Conservation (phyloP, 148 eudicot genomes). For the Arctostaphylos glauca region DNA sequence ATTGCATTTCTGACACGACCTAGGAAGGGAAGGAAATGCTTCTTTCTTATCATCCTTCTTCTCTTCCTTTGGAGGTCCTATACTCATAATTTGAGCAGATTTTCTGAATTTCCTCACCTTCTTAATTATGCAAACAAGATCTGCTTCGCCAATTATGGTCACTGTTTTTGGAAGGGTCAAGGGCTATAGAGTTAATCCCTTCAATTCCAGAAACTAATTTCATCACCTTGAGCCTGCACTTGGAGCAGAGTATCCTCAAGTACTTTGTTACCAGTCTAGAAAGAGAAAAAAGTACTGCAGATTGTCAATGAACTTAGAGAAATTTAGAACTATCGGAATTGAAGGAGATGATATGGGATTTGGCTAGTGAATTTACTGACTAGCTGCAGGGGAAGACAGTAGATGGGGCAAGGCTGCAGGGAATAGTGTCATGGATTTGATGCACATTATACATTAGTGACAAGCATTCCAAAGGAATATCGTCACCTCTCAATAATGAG, state of each 20-base stretch:
- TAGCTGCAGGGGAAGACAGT: background rate
- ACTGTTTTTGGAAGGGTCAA: conserved; percentile 29
- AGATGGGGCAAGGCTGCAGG: background rate
- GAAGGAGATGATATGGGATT: background rate
- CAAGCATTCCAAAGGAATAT: too few relatives aligned
- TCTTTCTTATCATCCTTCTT: conserved; percentile 33
- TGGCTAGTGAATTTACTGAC: background rate
- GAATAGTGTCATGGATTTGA: background rate
- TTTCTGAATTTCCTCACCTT: conserved; percentile 36
- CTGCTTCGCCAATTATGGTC: conserved; percentile 31
- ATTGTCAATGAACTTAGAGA: conserved; percentile 1
- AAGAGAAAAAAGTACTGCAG: background rate
- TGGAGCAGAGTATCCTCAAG: conserved; percentile 21
- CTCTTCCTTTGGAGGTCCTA: conserved; percentile 34
- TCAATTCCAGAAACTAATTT: conserved; percentile 27
- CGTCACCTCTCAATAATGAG: too few relatives aligned
- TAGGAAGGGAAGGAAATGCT: conserved; percentile 4
- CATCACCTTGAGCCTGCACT: conserved; percentile 37
- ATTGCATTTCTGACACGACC: conserved; percentile 28
- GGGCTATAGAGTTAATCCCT: conserved; percentile 32
- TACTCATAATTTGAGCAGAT: conserved; percentile 25
- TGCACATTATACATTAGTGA: background rate
- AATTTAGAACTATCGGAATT: background rate
- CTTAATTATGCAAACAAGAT: conserved; percentile 31
- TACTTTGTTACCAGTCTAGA: background rate